Conservation (phyloP, 148 eudicot species). For the Tetragonia tetragonoides region DNA sequence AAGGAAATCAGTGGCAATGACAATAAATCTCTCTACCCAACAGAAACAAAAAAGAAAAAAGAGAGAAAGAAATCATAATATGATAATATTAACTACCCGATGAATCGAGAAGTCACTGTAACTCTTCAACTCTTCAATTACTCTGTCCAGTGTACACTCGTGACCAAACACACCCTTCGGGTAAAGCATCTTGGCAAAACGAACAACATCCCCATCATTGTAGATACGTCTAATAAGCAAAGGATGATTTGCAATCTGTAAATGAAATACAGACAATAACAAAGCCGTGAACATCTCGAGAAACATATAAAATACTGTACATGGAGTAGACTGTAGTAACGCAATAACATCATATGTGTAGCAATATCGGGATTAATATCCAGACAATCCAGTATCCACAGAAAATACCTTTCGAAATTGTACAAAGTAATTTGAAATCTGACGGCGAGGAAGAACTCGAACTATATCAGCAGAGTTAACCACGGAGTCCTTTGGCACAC, state of each 20-base stretch:
- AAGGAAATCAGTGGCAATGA: background rate
- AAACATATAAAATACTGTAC: background rate
- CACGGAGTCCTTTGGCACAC: conserved; percentile 47
- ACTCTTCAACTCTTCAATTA: conserved; percentile 81
- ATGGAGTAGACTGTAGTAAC: background rate
- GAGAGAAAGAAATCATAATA: background rate
- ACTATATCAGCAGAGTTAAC: conserved; percentile 31
- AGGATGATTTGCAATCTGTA: conserved; percentile 97
- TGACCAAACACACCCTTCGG: conserved; percentile 91
- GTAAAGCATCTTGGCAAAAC: conserved; percentile 69
- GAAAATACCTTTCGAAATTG: conserved; percentile 87
- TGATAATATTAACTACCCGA: conserved; percentile 47
- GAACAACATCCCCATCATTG: conserved; percentile 66
- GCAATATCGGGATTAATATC: conserved; percentile 3
- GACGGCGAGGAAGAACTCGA: conserved; percentile 71
- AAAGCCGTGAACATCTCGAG: background rate
- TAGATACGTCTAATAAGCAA: conserved; percentile 85
- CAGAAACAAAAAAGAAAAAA: background rate
- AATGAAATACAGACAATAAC: conserved; percentile 8
- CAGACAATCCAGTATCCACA: background rate
- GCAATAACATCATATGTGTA: background rate
- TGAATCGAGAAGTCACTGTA: conserved; percentile 89
- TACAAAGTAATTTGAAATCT: conserved; percentile 88
- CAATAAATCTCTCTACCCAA: background rate
- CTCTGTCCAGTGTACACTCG: conserved; percentile 90